Base-by-base conservation (phyloP, 2,329 filamentous ascomycete species). In the Ustulina deusta region DNA sequence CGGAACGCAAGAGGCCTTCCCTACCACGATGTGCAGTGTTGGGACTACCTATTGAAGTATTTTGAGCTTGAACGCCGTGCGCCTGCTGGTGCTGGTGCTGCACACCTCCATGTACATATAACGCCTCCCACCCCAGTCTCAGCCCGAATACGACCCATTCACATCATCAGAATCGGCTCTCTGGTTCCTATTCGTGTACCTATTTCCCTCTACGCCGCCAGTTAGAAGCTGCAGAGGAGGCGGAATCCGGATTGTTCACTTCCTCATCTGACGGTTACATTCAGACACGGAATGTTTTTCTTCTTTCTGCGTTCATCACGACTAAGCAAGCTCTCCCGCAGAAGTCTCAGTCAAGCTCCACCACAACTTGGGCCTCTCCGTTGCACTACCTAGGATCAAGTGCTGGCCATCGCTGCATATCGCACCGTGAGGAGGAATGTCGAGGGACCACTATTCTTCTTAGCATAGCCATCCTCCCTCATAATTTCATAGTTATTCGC, bases 261-360 rank as follows among this genome's bases (percentile, higher is more conserved):
- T 48, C 58, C 62, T 46, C 42, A 49, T 54, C 61, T 54, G 57
- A 68, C 61, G 11, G 67, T 68, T 70, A 63, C 68, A 68, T 62
- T 61, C n/a, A 40, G 27, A 36, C 49, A 49, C 51, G n/a, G 40
- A 62, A 48, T 13, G 27, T 66, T 54, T 62, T 54, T 49, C 44
- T 49, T 54, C 27, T 54, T 57, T 7, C 22, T 29, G 52, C 32
- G 49, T 44, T 48, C 61, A 52, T 51, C n/a, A 57, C 38, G 38
- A 44, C 44, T 48, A 51, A 32, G 27, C 54, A 59, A 54, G 64
- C 62, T 51, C 42, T 42, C 38, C 54, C 48, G 40, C 46, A 62
- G 46, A 49, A 48, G 55, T 36, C 40, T 60, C n/a, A 27, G 49
- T 20, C 20, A 6, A 65, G 61, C 57, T 61, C 61, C 65, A 52